phyloP scores from a whole-genome alignment of 1,284 basidiomycete genomes.

The Rhodotorula mucilaginosa region DNA sequence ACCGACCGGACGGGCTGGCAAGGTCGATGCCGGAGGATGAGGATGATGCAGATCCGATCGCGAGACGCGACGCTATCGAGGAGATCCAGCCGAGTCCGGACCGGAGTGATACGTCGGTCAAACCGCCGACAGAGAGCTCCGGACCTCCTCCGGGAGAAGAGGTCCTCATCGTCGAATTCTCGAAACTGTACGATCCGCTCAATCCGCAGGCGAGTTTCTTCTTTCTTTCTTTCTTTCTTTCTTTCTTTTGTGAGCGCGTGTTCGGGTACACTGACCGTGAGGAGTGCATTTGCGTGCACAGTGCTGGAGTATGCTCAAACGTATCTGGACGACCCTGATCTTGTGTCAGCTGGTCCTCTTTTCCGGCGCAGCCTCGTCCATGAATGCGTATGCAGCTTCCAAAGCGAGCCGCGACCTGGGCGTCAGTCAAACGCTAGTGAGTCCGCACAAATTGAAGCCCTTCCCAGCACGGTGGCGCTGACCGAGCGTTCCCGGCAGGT shows the following conservation, averaged over 20 bases:
- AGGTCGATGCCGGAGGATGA: neutral
- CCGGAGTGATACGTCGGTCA: neutral
- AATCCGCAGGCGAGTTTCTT: conserved; percentile 4
- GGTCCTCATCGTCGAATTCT: conserved; percentile 1
- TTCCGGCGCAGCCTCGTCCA: conserved; percentile 8
- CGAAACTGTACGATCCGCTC: conserved; percentile 2
- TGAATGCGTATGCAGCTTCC: neutral
- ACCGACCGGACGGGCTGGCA: neutral
- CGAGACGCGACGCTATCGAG: neutral
- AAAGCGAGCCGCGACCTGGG: conserved; percentile 1
- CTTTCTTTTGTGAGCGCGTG: neutral
- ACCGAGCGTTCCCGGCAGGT: neutral
- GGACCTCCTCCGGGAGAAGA: neutral
- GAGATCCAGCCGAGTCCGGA: neutral
- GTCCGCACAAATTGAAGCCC: neutral
- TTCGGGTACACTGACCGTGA: neutral
- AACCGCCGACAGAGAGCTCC: neutral
- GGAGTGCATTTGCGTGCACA: neutral
- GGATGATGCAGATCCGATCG: too few species aligned
- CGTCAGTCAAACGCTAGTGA: neutral
- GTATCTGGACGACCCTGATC: neutral
- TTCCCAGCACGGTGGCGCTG: neutral
- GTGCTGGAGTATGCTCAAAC: neutral
- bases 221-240: neutral
- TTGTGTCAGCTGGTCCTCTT: conserved; percentile 5